Conservation (phyloP, 768 basidiomycete species). For the Phallus indusiatus region DNA sequence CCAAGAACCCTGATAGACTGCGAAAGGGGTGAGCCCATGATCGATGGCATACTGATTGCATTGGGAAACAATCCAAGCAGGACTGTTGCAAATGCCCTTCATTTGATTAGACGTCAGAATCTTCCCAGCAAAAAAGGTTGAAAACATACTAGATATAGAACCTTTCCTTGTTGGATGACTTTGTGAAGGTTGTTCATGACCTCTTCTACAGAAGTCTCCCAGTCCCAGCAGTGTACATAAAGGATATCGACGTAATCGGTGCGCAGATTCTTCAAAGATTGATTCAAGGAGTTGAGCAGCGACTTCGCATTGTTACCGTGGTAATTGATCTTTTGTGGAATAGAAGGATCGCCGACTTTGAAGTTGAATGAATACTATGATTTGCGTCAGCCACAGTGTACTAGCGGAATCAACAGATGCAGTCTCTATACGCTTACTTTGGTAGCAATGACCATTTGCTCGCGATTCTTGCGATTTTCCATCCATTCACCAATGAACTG, state of each 20-base stretch:
- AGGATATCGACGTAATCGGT: constrained; percentile 39
- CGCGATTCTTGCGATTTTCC: constrained; percentile 31
- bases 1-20: constrained; percentile 33
- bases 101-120: constrained; percentile 10
- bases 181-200: constrained; percentile 45
- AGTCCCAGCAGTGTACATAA: constrained; percentile 46
- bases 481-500: constrained; percentile 44
- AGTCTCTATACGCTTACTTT: constrained; percentile 19
- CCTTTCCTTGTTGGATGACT: constrained; percentile 41
- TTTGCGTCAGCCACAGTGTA: not conserved
- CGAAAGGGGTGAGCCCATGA: constrained; percentile 31
- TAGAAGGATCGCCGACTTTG: constrained; percentile 16
- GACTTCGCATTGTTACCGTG: constrained; percentile 41
- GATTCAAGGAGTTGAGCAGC: constrained; percentile 31
- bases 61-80: constrained; percentile 29
- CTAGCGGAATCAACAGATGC: constrained; percentile 4
- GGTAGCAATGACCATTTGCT: constrained; percentile 41
- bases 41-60: constrained; percentile 29
- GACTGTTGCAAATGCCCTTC: constrained; percentile 17
- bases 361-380: constrained; percentile 24
- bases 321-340: constrained; percentile 29
- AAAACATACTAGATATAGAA: constrained; percentile 33
- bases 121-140: constrained; percentile 23
- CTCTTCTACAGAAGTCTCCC: constrained; percentile 41
- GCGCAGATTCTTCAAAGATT: constrained; percentile 36